phyloP scores from a whole-genome alignment of 257 asterid species.

The Solanum tacnaense region DNA sequence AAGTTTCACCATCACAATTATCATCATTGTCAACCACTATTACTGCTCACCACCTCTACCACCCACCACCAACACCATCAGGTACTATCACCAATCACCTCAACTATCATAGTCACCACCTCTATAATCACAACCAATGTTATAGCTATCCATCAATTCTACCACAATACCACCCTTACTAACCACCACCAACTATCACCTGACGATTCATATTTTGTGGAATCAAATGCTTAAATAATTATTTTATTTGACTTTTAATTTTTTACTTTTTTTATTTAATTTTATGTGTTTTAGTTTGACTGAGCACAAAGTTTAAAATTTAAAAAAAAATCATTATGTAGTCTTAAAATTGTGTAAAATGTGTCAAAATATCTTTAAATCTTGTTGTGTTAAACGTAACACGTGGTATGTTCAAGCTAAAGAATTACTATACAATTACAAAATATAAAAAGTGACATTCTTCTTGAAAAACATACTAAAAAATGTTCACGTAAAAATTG shows the following conservation, averaged over 20 bases:
- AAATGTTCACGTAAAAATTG: not conserved
- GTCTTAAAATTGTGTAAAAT: not conserved
- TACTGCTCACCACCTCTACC: too few relatives aligned
- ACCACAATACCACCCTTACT: not conserved
- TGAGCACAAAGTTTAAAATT: not conserved
- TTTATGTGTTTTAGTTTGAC: not conserved
- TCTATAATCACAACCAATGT: not conserved
- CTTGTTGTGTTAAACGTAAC: not conserved
- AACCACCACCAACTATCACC: not conserved
- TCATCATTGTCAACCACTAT: not conserved
- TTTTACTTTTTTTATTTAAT: not conserved
- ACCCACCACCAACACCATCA: not conserved
- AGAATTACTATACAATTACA: not conserved
- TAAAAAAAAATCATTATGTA: accelerated
- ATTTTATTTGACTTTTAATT: not conserved
- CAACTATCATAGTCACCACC: not conserved
- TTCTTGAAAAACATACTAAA: not conserved
- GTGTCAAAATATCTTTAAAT: not conserved
- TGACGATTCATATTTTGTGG: not conserved
- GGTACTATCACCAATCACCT: not conserved
- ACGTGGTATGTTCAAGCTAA: not conserved
- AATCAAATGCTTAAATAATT: not conserved
- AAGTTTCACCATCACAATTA: not conserved
- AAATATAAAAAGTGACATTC: not conserved
- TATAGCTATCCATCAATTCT: not conserved